Conservation (phyloP, 1,284 basidiomycete species). For the Schizopora paradoxa region DNA sequence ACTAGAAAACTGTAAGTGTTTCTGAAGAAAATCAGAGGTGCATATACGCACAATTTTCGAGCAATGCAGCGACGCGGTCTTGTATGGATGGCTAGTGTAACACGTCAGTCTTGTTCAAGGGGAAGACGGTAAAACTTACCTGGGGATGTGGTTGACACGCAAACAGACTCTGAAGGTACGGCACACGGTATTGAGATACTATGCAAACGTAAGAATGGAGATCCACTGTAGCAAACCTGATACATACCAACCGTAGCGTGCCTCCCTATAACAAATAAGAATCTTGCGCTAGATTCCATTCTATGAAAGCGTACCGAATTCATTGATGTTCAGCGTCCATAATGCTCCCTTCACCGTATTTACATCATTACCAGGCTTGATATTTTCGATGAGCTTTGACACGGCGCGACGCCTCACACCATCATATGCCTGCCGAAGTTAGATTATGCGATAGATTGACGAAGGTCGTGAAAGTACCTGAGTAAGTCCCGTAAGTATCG, state of each 20-base stretch:
- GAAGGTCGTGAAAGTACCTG: slow-evolving; percentile 26
- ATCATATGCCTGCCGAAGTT: slow-evolving; percentile 56
- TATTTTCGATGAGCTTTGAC: slow-evolving; percentile 61
- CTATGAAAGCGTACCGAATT: slow-evolving; percentile 43
- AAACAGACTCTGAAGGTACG: slow-evolving; percentile 48
- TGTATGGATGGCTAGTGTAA: slow-evolving; percentile 57
- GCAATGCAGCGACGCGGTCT: slow-evolving; percentile 51
- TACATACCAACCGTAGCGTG: slow-evolving; percentile 53
- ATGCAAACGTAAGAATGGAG: too few relatives aligned
- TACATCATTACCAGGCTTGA: slow-evolving; percentile 73
- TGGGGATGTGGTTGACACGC: slow-evolving; percentile 67
- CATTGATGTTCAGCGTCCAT: slow-evolving; percentile 70
- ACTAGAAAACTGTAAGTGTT: slow-evolving; percentile 33
- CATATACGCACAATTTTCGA: slow-evolving; percentile 51
- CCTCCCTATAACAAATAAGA: slow-evolving; percentile 33
- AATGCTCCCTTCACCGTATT: slow-evolving; percentile 91
- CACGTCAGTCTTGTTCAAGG: slow-evolving; percentile 2
- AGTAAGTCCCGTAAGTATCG: slow-evolving; percentile 53
- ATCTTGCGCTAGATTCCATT: neutral
- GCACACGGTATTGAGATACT: slow-evolving; percentile 45
- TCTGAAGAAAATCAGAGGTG: neutral
- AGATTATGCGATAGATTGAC: neutral
- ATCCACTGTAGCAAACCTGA: too few relatives aligned
- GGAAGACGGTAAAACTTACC: slow-evolving; percentile 28
- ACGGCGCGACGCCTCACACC: slow-evolving; percentile 66